Percentiles rank a stretch among this genome's conserved stretches.
Conservation (phyloP, 805 yeast species). For the Candida hungchunana region DNA sequence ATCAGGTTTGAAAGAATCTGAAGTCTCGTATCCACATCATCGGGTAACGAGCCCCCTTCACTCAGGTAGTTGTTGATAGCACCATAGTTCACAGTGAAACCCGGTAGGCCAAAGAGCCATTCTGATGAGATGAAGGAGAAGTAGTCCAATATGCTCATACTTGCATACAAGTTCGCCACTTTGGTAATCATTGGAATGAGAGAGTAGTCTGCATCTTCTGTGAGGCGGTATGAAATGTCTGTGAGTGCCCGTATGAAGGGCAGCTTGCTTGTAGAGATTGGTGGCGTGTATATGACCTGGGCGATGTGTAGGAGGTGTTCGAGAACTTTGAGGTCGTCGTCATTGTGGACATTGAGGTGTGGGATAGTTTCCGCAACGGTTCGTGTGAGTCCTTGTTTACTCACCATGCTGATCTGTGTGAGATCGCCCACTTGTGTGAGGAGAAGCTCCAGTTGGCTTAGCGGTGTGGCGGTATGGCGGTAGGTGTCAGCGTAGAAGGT, state of each 20-base stretch:
- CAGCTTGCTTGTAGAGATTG: conserved; percentile 1
- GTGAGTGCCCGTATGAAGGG: conserved; percentile 7
- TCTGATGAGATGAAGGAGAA: conserved; percentile 8
- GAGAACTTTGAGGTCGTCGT: conserved; percentile 2
- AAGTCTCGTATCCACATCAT: conserved; percentile 4
- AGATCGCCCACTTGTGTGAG: not conserved
- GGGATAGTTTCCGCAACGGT: conserved; percentile 9
- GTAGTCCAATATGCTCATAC: conserved; percentile 3
- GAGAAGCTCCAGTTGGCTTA: conserved; percentile 8
- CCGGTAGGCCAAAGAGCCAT: conserved; percentile 7
- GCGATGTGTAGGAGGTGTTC: conserved; percentile 9
- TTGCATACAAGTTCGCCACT: conserved; percentile 10
- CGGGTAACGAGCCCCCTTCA: not conserved
- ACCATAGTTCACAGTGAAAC: conserved; percentile 6
- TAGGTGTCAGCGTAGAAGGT: conserved; percentile 28
- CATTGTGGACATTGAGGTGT: conserved; percentile 1
- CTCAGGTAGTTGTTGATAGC: conserved; percentile 2
- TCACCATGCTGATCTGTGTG: not conserved
- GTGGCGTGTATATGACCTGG: conserved; percentile 4
- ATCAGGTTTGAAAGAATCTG: conserved; percentile 5
- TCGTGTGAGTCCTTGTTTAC: conserved; percentile 6
- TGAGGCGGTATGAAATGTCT: not conserved
- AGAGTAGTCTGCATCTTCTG: conserved; percentile 6
- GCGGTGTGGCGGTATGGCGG: conserved; percentile 11
- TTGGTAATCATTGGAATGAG: conserved; percentile 6